Evolutionary conservation across 2,329 filamentous ascomycete genomes (phyloP).

Genomic region (Talaromyces rugulosus): DNA sequence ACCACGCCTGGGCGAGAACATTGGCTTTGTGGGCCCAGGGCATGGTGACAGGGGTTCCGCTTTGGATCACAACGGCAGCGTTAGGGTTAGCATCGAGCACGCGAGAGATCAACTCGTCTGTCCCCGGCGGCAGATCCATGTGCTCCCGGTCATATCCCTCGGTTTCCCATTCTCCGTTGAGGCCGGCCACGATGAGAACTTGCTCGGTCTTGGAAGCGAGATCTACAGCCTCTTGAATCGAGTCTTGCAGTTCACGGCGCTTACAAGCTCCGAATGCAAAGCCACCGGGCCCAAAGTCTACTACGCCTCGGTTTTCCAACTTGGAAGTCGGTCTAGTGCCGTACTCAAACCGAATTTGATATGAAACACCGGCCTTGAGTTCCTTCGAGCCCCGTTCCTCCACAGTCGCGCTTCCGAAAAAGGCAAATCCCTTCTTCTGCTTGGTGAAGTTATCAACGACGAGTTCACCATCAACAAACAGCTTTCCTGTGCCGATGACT

Average conservation of each 20-base stretch:
- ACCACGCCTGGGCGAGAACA: slow-evolving; percentile 73
- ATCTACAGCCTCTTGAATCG: slow-evolving; percentile 63
- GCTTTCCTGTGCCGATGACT: slow-evolving; percentile 62
- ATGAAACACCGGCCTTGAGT: slow-evolving; percentile 57
- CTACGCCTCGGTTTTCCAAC: slow-evolving; percentile 45
- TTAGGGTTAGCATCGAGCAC: slow-evolving; percentile 65
- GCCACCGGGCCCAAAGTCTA: slow-evolving; percentile 56
- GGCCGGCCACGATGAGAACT: slow-evolving; percentile 71
- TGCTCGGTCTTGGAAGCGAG: slow-evolving; percentile 68
- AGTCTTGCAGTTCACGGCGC: slow-evolving; percentile 53
- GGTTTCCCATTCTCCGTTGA: slow-evolving; percentile 78
- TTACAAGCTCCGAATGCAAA: slow-evolving; percentile 60
- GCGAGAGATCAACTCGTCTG: slow-evolving; percentile 57
- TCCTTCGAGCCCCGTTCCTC: slow-evolving; percentile 59
- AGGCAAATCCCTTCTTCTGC: slow-evolving; percentile 59
- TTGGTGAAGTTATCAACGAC: slow-evolving; percentile 64
- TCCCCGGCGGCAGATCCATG: slow-evolving; percentile 55
- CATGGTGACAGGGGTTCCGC: slow-evolving; percentile 63
- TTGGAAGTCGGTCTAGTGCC: slow-evolving; percentile 57
- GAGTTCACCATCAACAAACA: slow-evolving; percentile 59
- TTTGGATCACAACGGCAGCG: slow-evolving; percentile 70
- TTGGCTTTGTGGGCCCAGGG: slow-evolving; percentile 44
- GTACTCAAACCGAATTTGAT: slow-evolving; percentile 58
- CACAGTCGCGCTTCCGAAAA: slow-evolving; percentile 61
- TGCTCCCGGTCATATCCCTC: slow-evolving; percentile 61